Evolutionary conservation across 139 green algal genomes (phyloP).

Genomic region (Auxenochlorella pyrenoidosa): DNA sequence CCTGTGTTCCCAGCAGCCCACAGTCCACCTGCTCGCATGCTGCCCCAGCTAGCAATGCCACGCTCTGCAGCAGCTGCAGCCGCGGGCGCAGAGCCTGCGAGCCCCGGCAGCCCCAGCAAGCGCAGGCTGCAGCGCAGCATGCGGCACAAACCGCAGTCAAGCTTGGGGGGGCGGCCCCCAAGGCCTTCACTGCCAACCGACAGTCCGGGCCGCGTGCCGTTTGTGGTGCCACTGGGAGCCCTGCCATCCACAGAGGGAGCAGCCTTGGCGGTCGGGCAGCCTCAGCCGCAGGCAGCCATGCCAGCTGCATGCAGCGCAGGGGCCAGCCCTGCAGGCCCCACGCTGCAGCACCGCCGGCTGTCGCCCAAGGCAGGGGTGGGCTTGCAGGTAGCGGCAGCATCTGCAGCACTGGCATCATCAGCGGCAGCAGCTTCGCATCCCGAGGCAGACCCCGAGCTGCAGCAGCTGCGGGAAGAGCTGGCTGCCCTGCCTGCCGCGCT

Average conservation of each 20-base stretch:
- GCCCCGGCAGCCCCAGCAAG: not conserved
- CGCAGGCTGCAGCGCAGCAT: not conserved
- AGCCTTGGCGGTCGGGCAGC: not conserved
- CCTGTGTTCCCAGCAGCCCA: not conserved
- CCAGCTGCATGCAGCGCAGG: not conserved
- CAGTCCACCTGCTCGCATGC: not conserved
- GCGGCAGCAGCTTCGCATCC: not conserved
- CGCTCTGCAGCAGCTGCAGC: not conserved
- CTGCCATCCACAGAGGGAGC: not conserved
- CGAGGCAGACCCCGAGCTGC: not conserved
- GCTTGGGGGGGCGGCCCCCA: not conserved
- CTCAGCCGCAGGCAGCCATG: not conserved
- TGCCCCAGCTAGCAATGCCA: not conserved
- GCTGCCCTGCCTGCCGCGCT: not conserved
- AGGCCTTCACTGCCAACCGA: no score
- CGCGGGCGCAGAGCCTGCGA: not conserved
- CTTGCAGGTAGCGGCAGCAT: not conserved
- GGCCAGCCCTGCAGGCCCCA: not conserved
- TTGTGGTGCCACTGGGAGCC: not conserved
- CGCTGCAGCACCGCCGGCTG: not conserved
- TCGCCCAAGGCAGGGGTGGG: not conserved
- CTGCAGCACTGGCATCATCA: not conserved
- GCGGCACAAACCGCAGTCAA: not conserved
- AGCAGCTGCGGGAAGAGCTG: not conserved
- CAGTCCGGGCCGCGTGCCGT: not conserved